Base-by-base conservation (phyloP, 306 rosid genomes). In the Ceratonia siliqua region DNA sequence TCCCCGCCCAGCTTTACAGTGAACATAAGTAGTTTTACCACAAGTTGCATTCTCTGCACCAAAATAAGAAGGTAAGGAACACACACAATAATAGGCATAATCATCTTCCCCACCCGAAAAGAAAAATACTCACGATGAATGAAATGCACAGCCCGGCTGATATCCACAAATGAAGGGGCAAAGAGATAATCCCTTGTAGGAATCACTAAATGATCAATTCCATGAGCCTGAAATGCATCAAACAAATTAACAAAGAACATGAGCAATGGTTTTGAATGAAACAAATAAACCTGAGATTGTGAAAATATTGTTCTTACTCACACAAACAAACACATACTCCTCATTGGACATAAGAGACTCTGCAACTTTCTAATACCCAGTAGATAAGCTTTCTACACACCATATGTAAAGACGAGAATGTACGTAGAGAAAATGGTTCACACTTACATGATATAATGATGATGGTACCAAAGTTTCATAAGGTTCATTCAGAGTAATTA, bases 1-100 rank as follows among this genome's bases (percentile, higher is more conserved):
- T 54, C 99, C 99, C 12, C 97, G 87, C 52, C 99, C 99, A 63
- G 97, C 99, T 89, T 94, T 94, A 84, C 99, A 94, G 76, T 94
- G 99, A 72, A 94, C 99, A 75, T 94, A 94, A 42, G 97, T 92
- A 18, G 93, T 90, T 85, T 82, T 87, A 57, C 97, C 95, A 28
- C 82, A 77, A 9, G 73, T 65, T 55, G 87, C 88, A 77, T 94
- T 90, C 61, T 68, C 99, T 94, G 83, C 48, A 65, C 70, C n/a
- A 62, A 39, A 52, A 55, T 36, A 70, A 42, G 81, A 55, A 43
- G 61, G 61, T 36, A 48, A 84, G 54, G 33, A n/a, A n/a, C n/a
- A n/a, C n/a, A n/a, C n/a, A n/a, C 36, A 38, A 67, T 62, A 46
- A 57, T 20, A 54, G 78, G 33, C 49, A 17, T 20, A 62, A 52